Evolutionary conservation across 2,329 filamentous ascomycete species (phyloP).

Genomic region (Decorospora gaudefroyi): DNA sequence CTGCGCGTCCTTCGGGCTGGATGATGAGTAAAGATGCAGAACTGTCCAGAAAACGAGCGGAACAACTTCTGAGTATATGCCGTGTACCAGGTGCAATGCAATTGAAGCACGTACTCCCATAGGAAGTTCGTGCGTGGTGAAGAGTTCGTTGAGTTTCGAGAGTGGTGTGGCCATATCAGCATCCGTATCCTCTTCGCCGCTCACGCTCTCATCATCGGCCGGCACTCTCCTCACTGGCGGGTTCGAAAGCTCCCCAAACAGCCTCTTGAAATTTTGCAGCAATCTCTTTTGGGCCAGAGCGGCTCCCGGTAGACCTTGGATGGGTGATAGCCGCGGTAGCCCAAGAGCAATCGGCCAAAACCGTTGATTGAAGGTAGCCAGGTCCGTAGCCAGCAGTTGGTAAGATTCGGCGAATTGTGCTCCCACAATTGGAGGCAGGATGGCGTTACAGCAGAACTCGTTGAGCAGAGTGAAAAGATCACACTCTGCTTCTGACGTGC

Average conservation of each 20-base stretch:
- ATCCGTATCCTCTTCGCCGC: slow-evolving; percentile 42
- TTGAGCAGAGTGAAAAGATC: slow-evolving; percentile 55
- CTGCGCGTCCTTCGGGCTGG: slow-evolving; percentile 11
- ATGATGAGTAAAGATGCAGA: slow-evolving; percentile 34
- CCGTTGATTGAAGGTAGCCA: slow-evolving; percentile 60
- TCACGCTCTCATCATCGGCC: slow-evolving; percentile 42
- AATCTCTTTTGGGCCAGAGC: slow-evolving; percentile 43
- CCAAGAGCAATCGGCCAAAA: slow-evolving; percentile 61
- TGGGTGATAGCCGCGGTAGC: slow-evolving; percentile 60
- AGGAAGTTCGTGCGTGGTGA: slow-evolving; percentile 35
- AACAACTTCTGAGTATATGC: slow-evolving; percentile 35
- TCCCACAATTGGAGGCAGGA: slow-evolving; percentile 56
- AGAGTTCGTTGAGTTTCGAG: slow-evolving; percentile 38
- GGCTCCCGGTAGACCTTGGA: slow-evolving; percentile 51
- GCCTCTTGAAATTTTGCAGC: slow-evolving; percentile 31
- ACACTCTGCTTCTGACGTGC: slow-evolving; percentile 55
- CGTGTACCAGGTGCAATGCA: slow-evolving; percentile 36
- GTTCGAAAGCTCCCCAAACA: slow-evolving; percentile 36
- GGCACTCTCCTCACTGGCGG: slow-evolving; percentile 34
- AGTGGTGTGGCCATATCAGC: slow-evolving; percentile 42
- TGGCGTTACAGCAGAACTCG: slow-evolving; percentile 60
- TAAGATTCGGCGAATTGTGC: slow-evolving; percentile 57
- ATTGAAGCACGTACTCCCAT: slow-evolving; percentile 38
- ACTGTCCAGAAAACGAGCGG: slow-evolving; percentile 44
- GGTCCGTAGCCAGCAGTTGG: slow-evolving; percentile 53